A percentile compares a stretch with the other conserved stretches of the same genome.
These are phyloP conservation scores for Tremellales sp. DNA, from an alignment of 1,284 basidiomycete species.

Conservation along the genomic window DNA sequence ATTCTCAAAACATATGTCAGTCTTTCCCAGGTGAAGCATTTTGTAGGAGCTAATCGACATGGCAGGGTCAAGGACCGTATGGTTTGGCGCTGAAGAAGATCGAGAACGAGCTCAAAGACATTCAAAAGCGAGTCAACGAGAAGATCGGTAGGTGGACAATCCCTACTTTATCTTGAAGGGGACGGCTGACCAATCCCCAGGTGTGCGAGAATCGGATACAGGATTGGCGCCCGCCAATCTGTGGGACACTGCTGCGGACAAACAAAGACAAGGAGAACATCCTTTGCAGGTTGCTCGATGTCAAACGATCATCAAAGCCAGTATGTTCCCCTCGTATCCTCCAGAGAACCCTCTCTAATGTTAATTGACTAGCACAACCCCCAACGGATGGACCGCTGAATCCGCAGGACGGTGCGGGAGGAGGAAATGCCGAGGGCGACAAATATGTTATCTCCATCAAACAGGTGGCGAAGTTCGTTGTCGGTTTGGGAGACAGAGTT, in stretches of 20 bases:
- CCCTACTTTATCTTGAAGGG: too few relatives aligned
- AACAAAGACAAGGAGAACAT: constrained; percentile 78
- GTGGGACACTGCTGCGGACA: constrained; percentile 88
- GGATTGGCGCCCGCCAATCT: constrained; percentile 94
- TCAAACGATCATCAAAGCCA: constrained; percentile 91
- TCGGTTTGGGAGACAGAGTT: constrained; percentile 91
- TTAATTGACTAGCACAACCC: constrained; percentile 30
- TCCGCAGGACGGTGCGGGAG: constrained; percentile 48
- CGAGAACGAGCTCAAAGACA: constrained; percentile 90
- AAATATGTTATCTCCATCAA: constrained; percentile 99
- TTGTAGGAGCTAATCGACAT: neutral
- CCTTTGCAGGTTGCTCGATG: constrained; percentile 95
- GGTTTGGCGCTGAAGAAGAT: constrained; percentile 82
- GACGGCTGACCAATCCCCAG: too few relatives aligned
- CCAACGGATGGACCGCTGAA: constrained; percentile 54
- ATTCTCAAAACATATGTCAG: constrained; percentile 93
- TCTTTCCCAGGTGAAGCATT: constrained; percentile 38
- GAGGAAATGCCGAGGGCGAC: constrained; percentile 70
- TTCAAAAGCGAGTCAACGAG: constrained; percentile 96
- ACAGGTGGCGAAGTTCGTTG: constrained; percentile 99
- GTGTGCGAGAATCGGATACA: constrained; percentile 98
- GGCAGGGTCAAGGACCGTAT: constrained; percentile 95
- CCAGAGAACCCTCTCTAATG: neutral
- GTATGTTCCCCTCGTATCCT: constrained; percentile 23
- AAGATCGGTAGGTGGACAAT: too few relatives aligned